Conservation (phyloP, 2,329 filamentous ascomycete species). For the Blastomyces emzantsi region DNA sequence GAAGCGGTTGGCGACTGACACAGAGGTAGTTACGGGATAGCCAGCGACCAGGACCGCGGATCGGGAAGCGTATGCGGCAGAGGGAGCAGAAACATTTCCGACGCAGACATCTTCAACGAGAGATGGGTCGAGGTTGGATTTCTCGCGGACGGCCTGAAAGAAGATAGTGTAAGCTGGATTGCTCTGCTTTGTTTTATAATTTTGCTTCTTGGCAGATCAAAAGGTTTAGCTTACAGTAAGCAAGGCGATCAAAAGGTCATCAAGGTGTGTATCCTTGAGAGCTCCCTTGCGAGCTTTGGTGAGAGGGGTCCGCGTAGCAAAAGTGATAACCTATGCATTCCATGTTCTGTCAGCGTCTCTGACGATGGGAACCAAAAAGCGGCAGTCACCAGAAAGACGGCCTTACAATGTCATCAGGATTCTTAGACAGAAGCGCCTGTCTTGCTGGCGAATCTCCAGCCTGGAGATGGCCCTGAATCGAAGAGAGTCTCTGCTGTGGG, state of each 20-base stretch:
- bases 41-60: constrained; percentile 79
- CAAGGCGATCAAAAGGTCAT: constrained; percentile 31
- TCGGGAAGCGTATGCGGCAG: constrained; percentile 81
- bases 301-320: constrained; percentile 32
- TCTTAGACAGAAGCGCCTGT: constrained; percentile 28
- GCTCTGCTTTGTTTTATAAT: neutral
- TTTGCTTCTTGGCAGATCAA: neutral
- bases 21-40: constrained; percentile 68
- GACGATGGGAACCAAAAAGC: neutral
- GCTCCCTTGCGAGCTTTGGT: constrained; percentile 35
- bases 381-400: constrained; percentile 7
- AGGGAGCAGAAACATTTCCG: constrained; percentile 77
- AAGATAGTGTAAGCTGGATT: neutral
- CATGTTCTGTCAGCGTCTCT: constrained; percentile 6
- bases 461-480: constrained; percentile 36
- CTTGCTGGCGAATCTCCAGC: constrained; percentile 22
- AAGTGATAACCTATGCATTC: constrained; percentile 30
- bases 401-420: constrained; percentile 34
- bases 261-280: constrained; percentile 32
- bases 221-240: constrained; percentile 24
- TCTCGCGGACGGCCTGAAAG: constrained; percentile 59
- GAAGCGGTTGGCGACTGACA: constrained; percentile 79
- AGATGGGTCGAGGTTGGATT: constrained; percentile 74
- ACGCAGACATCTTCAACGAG: constrained; percentile 87
- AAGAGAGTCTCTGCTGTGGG: constrained; percentile 32